Conservation (phyloP, 2,329 filamentous ascomycete genomes). For the Aureobasidium sp. region DNA sequence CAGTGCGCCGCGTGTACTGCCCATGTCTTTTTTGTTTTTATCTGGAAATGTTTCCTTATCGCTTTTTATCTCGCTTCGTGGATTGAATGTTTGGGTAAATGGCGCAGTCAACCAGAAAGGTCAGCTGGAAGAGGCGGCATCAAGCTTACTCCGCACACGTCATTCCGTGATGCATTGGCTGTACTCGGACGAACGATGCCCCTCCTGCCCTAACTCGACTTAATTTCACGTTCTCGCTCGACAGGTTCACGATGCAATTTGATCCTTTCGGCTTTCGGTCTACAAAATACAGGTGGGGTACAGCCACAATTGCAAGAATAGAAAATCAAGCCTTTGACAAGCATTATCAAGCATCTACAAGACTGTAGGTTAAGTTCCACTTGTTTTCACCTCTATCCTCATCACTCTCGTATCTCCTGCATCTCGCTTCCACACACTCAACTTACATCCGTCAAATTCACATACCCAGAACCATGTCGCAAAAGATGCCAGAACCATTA, state of each 20-base stretch:
- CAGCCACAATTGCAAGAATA: not conserved
- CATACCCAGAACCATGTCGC: not conserved
- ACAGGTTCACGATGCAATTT: not conserved
- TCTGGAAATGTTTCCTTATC: not conserved
- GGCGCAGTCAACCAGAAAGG: not conserved
- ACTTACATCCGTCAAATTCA: too few species aligned
- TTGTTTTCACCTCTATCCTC: not conserved
- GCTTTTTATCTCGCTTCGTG: not conserved
- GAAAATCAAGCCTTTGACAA: not conserved
- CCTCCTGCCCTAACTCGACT: not conserved
- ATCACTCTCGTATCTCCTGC: not conserved
- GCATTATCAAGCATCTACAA: slow-evolving; percentile 1
- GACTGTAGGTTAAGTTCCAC: not conserved
- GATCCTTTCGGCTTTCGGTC: not conserved
- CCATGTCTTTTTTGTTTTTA: too few species aligned
- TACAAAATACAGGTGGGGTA: too few species aligned
- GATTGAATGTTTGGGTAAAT: not conserved
- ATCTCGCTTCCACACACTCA: too few species aligned
- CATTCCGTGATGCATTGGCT: not conserved
- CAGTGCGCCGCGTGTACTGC: slow-evolving; percentile 19
- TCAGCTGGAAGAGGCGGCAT: not conserved
- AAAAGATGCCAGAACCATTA: not conserved
- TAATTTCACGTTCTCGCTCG: not conserved
- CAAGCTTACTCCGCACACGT: not conserved
- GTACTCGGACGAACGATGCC: not conserved